These are phyloP conservation scores for Metarhizium album DNA, from an alignment of 2,329 filamentous ascomycete genomes.

Conservation along the genomic window DNA sequence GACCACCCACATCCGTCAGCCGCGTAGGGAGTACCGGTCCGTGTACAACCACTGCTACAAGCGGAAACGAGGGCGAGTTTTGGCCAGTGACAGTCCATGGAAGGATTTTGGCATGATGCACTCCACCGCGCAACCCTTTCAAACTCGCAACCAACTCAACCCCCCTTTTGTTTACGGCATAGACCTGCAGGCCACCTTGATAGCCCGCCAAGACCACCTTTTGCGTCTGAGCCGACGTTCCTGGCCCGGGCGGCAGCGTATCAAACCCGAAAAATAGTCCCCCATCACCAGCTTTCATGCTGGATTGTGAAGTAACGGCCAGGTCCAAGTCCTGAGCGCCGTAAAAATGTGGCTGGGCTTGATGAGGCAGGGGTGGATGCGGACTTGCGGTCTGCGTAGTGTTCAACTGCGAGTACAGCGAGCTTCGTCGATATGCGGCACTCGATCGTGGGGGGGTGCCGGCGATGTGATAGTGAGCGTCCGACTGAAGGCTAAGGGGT, in stretches of 20 bases:
- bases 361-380: conserved; percentile 59
- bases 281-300: conserved; percentile 51
- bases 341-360: conserved; percentile 69
- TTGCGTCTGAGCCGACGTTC: conserved; percentile 32
- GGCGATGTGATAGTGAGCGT: conserved; percentile 30
- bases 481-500: conserved; percentile 45
- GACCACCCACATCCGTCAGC: conserved; percentile 22
- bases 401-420: conserved; percentile 38
- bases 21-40: conserved; percentile 51
- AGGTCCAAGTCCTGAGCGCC: conserved; percentile 64
- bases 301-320: conserved; percentile 45
- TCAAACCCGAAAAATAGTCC: conserved; percentile 80
- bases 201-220: conserved; percentile 68
- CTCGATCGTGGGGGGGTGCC: conserved; percentile 28
- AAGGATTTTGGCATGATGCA: conserved; percentile 73
- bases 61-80: conserved; percentile 48
- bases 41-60: conserved; percentile 72
- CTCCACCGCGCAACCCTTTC: conserved; percentile 67
- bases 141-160: conserved; percentile 59
- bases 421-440: conserved; percentile 32
- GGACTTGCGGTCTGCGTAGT: conserved; percentile 33
- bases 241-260: conserved; percentile 41
- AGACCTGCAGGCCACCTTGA: conserved; percentile 69
- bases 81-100: conserved; percentile 52
- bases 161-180: conserved; percentile 60